These are phyloP conservation scores for Pestalotiopsis sp. DNA, from an alignment of 2,329 filamentous ascomycete species.

Conservation along the genomic window DNA sequence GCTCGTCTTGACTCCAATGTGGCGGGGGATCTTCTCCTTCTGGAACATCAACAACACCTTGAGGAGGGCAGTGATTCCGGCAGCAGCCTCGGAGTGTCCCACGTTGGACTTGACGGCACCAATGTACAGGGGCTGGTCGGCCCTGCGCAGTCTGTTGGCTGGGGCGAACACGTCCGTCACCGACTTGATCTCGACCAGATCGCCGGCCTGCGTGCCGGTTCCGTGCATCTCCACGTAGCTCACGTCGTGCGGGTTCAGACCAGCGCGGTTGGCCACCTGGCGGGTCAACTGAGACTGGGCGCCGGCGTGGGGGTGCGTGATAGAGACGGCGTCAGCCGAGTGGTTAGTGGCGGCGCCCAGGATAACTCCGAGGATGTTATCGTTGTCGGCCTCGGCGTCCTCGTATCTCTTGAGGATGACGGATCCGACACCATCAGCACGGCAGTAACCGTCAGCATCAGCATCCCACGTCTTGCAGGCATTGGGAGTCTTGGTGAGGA, in stretches of 20 bases:
- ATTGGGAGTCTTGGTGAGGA: conserved; percentile 53
- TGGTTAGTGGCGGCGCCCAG: conserved; percentile 70
- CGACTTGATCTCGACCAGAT: conserved; percentile 66
- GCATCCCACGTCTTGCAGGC: conserved; percentile 62
- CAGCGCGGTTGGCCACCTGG: conserved; percentile 58
- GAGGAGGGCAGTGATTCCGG: conserved; percentile 40
- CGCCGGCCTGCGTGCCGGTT: conserved; percentile 72
- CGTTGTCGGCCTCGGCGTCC: conserved; percentile 20
- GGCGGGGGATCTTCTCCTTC: conserved; percentile 43
- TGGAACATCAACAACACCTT: conserved; percentile 50
- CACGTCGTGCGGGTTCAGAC: conserved; percentile 56
- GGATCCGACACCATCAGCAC: conserved; percentile 26
- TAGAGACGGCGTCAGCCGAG: conserved; percentile 70
- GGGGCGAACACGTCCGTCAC: conserved; percentile 63
- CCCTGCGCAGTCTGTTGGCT: conserved; percentile 39
- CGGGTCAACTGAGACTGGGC: conserved; percentile 55
- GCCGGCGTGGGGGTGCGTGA: conserved; percentile 74
- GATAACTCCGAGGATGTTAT: conserved; percentile 34
- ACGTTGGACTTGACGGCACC: conserved; percentile 53
- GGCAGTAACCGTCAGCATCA: conserved; percentile 60
- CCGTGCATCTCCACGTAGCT: conserved; percentile 72
- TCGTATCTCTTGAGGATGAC: conserved; percentile 28
- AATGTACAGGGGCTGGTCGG: conserved; percentile 43
- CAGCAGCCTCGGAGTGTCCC: conserved; percentile 49
- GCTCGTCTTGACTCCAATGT: conserved; percentile 49